phyloP scores from a whole-genome alignment of 495 filamentous ascomycete species.

The Penicillium herquei region DNA sequence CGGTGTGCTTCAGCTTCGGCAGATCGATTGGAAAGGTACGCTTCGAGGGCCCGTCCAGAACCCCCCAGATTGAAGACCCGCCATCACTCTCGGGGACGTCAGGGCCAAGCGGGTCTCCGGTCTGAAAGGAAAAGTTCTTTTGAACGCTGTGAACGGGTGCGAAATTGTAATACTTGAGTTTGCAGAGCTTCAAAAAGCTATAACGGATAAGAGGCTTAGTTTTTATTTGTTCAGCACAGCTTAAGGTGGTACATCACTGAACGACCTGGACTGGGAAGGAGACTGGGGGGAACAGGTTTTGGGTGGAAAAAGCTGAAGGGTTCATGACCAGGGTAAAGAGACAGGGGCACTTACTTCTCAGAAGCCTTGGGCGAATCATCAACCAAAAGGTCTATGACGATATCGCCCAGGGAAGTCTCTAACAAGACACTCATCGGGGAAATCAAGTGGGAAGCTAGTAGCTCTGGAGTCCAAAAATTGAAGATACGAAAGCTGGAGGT shows the following conservation, averaged over 20 bases:
- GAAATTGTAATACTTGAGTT: slow-evolving; percentile 97
- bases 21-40: slow-evolving; percentile 81
- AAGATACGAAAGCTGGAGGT: too few relatives aligned
- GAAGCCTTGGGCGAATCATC: slow-evolving; percentile 85
- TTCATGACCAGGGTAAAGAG: not conserved
- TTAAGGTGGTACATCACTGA: slow-evolving; percentile 18
- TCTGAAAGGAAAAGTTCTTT: slow-evolving; percentile 91
- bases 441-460: not conserved
- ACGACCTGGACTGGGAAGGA: not conserved
- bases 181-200: slow-evolving; percentile 97
- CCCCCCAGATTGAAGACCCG: slow-evolving; percentile 87
- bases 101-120: slow-evolving; percentile 88
- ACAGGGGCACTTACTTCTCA: slow-evolving; percentile 69
- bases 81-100: slow-evolving; percentile 80
- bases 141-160: slow-evolving; percentile 85
- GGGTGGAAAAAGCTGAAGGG: not conserved
- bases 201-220: slow-evolving; percentile 48
- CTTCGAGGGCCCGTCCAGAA: slow-evolving; percentile 67
- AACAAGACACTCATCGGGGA: slow-evolving; percentile 71
- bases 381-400: slow-evolving; percentile 87
- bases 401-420: slow-evolving; percentile 88
- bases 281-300: not conserved
- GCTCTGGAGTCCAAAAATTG: too few relatives aligned
- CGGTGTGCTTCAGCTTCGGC: slow-evolving; percentile 79
- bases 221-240: slow-evolving; percentile 36